Conservation (phyloP, 352 stramenopile genomes). For the Peronosclerospora sorghi region DNA sequence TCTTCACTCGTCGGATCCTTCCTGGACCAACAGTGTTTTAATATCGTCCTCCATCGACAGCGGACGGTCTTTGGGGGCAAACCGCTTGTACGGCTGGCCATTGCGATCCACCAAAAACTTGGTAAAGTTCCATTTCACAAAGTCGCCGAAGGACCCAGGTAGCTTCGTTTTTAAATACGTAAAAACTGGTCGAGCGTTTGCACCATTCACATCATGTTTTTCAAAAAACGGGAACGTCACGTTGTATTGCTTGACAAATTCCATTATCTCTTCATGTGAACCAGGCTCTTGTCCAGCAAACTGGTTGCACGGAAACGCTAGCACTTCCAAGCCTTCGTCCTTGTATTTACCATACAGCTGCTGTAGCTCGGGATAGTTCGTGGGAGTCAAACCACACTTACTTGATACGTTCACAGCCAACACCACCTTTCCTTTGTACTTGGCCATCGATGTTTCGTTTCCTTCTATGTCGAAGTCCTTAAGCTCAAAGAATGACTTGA, state of each 20-base stretch:
- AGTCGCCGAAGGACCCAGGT: constrained; percentile 50
- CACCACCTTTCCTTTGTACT: constrained; percentile 59
- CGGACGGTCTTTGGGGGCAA: constrained; percentile 46
- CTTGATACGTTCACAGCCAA: constrained; percentile 77
- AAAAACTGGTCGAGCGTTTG: constrained; percentile 67
- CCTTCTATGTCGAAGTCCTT: constrained; percentile 63
- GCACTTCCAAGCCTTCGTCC: constrained; percentile 44
- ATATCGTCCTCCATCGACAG: constrained; percentile 74
- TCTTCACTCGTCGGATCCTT: constrained; percentile 3
- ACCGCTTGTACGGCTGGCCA: constrained; percentile 71
- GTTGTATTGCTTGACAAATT: constrained; percentile 51
- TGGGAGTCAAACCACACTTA: constrained; percentile 72
- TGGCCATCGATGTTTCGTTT: constrained; percentile 50
- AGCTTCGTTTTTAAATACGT: constrained; percentile 75
- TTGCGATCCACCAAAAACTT: too few relatives aligned
- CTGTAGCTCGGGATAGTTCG: constrained; percentile 82
- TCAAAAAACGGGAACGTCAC: constrained; percentile 39
- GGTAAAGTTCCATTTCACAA: constrained; percentile 86
- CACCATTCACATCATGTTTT: constrained; percentile 85
- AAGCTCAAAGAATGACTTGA: constrained; percentile 71
- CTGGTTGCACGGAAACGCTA: constrained; percentile 87
- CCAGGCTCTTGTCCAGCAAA: constrained; percentile 42
- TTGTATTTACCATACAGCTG: constrained; percentile 66
- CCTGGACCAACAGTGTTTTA: constrained; percentile 43
- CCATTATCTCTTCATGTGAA: constrained; percentile 70